These are phyloP conservation scores for Picea engelmannii DNA, from an alignment of 83 land plant genomes.

Conservation along the genomic window DNA sequence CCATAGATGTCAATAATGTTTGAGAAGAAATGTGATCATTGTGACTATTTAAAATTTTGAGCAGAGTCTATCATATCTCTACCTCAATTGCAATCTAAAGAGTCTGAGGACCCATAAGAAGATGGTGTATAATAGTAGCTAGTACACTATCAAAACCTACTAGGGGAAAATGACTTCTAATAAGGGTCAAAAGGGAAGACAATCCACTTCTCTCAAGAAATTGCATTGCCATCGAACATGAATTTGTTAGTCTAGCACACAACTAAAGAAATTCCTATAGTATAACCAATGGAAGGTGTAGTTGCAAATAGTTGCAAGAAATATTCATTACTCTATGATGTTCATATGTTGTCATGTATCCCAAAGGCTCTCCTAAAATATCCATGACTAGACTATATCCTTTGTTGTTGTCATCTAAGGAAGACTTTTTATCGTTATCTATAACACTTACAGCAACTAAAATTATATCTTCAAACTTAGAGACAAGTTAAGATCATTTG, in stretches of 20 bases:
- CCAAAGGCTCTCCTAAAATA: constrained; percentile 74
- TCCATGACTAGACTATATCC: constrained; percentile 41
- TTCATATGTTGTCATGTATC: constrained; percentile 73
- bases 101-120: constrained; percentile 96
- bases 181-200: constrained; percentile 72
- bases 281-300: constrained; percentile 58
- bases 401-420: constrained; percentile 23
- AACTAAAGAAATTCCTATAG: constrained; percentile 89
- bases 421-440: constrained; percentile 12
- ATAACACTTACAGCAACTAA: constrained; percentile 16
- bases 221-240: constrained; percentile 69
- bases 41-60: constrained; percentile 47
- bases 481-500: constrained; percentile 24
- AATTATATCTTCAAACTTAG: constrained; percentile 30
- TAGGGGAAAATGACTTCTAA: constrained; percentile 69
- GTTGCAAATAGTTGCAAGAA: constrained; percentile 68
- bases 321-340: constrained; percentile 53
- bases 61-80: constrained; percentile 84
- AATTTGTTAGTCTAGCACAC: constrained; percentile 88
- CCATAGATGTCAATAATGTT: constrained; percentile 79
- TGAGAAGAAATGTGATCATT: constrained; percentile 56
- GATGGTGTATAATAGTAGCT: constrained; percentile 82
- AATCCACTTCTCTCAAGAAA: constrained; percentile 91
- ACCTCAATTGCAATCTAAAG: constrained; percentile 93
- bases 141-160: constrained; percentile 92